Conservation (phyloP, 768 basidiomycete species). For the Collybia sordida region DNA sequence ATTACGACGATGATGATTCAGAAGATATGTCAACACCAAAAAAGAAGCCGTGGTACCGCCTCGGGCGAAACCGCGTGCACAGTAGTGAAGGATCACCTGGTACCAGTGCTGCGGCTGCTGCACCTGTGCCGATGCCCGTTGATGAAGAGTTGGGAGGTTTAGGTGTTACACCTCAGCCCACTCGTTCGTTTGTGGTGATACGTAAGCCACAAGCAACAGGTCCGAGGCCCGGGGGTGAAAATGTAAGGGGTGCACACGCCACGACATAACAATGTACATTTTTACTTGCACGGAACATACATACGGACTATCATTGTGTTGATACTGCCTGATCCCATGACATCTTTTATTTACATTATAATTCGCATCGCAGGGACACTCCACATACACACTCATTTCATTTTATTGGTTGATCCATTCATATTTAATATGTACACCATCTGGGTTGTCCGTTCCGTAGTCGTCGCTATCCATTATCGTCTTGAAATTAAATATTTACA, state of each 20-base stretch:
- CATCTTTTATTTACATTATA: not conserved
- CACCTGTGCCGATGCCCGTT: slow-evolving; percentile 21
- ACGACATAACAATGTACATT: slow-evolving; percentile 8
- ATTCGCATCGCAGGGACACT: not conserved
- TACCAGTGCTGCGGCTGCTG: slow-evolving; percentile 19
- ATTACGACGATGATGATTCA: slow-evolving; percentile 42
- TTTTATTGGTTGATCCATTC: not conserved
- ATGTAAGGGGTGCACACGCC: slow-evolving; percentile 7
- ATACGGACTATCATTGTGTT: not conserved
- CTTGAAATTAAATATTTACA: not conserved
- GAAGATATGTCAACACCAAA: slow-evolving; percentile 43
- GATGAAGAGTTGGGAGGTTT: slow-evolving; percentile 35
- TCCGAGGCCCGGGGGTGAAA: slow-evolving; percentile 1
- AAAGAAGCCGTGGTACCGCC: slow-evolving; percentile 72
- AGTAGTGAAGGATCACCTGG: slow-evolving; percentile 52
- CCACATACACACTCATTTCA: not conserved
- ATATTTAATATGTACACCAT: slow-evolving; percentile 5
- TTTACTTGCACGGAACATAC: slow-evolving; percentile 8
- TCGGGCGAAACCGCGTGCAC: slow-evolving; percentile 57
- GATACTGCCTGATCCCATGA: not conserved
- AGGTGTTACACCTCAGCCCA: slow-evolving; percentile 33
- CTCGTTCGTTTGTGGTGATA: slow-evolving; percentile 69
- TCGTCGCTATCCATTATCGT: not conserved
- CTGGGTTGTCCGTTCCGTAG: not conserved
- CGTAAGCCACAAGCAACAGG: slow-evolving; percentile 52